Conservation (phyloP, 768 basidiomycete species). For the Suillus brevipes region DNA sequence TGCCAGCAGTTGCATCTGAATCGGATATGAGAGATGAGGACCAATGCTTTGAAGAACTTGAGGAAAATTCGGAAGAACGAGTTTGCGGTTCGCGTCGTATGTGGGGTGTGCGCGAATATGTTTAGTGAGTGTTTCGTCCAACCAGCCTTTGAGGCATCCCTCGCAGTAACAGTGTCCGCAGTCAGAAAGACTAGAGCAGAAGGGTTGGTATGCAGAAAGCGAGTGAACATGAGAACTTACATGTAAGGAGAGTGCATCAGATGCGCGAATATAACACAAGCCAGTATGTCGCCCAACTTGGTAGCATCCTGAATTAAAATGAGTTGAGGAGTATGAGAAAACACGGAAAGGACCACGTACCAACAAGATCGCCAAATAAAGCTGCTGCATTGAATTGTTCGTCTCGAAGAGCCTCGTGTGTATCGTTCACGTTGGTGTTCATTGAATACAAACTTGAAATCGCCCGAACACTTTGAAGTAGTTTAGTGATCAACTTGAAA, state of each 20-base stretch:
- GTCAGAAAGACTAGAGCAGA: slow-evolving; percentile 46
- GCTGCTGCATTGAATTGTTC: too few species aligned
- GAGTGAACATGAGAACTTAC: slow-evolving; percentile 39
- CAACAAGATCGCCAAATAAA: not conserved
- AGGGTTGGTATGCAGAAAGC: slow-evolving; percentile 2
- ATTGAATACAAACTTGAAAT: too few species aligned
- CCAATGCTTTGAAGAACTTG: slow-evolving; percentile 15
- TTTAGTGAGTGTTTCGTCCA: slow-evolving; percentile 46
- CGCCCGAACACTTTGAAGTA: too few species aligned
- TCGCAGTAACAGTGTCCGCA: slow-evolving; percentile 70
- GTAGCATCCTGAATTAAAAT: slow-evolving; percentile 38
- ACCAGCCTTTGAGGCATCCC: slow-evolving; percentile 58
- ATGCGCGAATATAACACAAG: slow-evolving; percentile 64
- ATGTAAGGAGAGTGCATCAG: slow-evolving; percentile 68
- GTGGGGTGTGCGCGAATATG: slow-evolving; percentile 50
- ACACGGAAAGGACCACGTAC: not conserved
- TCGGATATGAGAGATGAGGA: slow-evolving; percentile 11
- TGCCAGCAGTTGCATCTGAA: slow-evolving; percentile 19
- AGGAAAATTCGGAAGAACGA: slow-evolving; percentile 18
- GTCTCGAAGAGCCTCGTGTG: too few species aligned
- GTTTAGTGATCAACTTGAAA: too few species aligned
- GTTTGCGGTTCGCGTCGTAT: slow-evolving; percentile 36
- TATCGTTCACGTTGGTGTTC: too few species aligned
- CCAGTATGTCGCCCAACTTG: slow-evolving; percentile 52
- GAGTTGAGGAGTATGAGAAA: not conserved